Conservation (phyloP, 345 rosid species). For the Sonneratia caseolaris region DNA sequence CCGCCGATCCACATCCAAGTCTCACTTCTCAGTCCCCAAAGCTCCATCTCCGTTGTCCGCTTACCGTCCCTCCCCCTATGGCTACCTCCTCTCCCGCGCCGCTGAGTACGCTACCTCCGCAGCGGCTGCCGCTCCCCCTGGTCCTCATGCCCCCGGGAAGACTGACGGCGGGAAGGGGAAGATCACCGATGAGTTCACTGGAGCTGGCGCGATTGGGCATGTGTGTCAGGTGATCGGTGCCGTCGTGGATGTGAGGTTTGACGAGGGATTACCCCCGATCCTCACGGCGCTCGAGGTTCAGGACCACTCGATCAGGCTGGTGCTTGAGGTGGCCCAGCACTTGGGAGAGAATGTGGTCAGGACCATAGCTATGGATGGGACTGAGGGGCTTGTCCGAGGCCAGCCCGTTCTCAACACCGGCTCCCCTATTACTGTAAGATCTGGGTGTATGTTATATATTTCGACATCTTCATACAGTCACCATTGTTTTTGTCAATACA, state of each 20-base stretch:
- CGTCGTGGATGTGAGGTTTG: slow-evolving; percentile 81
- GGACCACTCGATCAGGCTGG: slow-evolving; percentile 56
- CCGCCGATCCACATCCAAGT: slow-evolving; percentile 45
- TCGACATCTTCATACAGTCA: background rate
- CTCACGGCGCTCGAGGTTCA: slow-evolving; percentile 87
- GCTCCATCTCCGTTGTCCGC: slow-evolving; percentile 24
- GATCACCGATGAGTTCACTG: slow-evolving; percentile 76
- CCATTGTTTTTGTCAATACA: no score
- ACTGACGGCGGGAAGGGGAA: slow-evolving; percentile 39
- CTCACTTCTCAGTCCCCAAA: slow-evolving; percentile 18
- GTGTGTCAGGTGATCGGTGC: slow-evolving; percentile 96
- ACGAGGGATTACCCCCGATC: slow-evolving; percentile 90
- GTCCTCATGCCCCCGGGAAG: slow-evolving; percentile 21
- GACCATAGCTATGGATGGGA: slow-evolving; percentile 95
- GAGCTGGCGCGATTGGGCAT: slow-evolving; percentile 76
- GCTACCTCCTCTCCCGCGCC: slow-evolving; percentile 44
- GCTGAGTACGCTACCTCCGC: slow-evolving; percentile 46
- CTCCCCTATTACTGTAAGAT: slow-evolving; percentile 75
- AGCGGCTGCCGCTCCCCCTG: slow-evolving; percentile 24
- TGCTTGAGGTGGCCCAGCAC: slow-evolving; percentile 93
- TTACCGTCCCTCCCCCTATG: slow-evolving; percentile 40
- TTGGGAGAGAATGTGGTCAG: slow-evolving; percentile 78
- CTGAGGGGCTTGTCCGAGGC: slow-evolving; percentile 81
- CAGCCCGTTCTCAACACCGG: slow-evolving; percentile 80
- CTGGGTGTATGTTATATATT: no score